Percentiles rank a stretch among this genome's conserved stretches.
These are phyloP conservation scores for Vigna hirtella DNA, from an alignment of 306 rosid species.

Conservation along the genomic window DNA sequence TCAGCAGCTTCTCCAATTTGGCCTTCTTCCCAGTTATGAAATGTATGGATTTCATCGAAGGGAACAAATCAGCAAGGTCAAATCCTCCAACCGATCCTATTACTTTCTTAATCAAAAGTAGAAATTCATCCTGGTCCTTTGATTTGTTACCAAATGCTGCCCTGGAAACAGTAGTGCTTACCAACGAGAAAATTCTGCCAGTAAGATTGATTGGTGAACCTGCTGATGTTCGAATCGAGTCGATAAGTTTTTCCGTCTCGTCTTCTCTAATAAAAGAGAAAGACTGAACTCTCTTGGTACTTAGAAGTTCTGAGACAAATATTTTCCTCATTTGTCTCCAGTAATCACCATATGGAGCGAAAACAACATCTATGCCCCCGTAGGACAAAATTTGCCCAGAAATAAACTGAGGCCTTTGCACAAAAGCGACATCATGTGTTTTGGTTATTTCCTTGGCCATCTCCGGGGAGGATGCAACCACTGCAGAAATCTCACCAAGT, in stretches of 20 bases:
- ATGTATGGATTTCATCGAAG: background rate
- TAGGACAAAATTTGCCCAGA: background rate
- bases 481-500: constrained; percentile 29
- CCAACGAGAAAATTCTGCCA: background rate
- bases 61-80: background rate
- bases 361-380: constrained; percentile 1
- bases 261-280: constrained; percentile 29
- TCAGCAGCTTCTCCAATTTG: background rate
- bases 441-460: constrained; percentile 35
- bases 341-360: constrained; percentile 26
- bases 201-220: constrained; percentile 27
- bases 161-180: constrained; percentile 21
- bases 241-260: constrained; percentile 17
- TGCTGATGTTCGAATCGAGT: constrained; percentile 14
- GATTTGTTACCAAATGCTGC: constrained; percentile 26
- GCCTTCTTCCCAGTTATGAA: constrained; percentile 1
- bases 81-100: background rate
- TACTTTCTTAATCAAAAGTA: background rate
- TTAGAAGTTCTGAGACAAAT: constrained; percentile 11
- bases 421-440: constrained; percentile 31
- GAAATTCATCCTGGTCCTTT: background rate
- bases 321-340: constrained; percentile 37
- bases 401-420: constrained; percentile 1
- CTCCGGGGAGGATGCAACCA: constrained; percentile 22
- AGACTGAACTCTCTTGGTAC: constrained; percentile 30